phyloP scores from a whole-genome alignment of 78 protist species.

The Chrysochromulina tobinii region DNA sequence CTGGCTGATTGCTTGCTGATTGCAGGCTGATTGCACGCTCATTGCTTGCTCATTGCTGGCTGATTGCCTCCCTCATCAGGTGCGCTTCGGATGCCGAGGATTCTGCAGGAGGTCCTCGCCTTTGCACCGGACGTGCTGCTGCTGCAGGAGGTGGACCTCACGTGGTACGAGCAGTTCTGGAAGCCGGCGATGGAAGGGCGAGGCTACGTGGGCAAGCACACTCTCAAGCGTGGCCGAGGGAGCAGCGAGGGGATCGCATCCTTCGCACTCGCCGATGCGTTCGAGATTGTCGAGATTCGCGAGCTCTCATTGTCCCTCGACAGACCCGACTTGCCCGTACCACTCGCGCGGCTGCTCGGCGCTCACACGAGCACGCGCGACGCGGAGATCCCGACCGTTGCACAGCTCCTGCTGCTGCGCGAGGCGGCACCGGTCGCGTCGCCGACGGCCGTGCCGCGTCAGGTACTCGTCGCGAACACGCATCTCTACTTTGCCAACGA shows the following conservation, averaged over 20 bases:
- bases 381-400: background rate
- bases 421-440: background rate
- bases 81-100: background rate
- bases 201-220: background rate
- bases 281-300: background rate
- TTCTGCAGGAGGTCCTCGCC: background rate
- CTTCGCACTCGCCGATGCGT: background rate
- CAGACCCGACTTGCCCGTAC: too few relatives aligned
- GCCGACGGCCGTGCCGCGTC: too few relatives aligned
- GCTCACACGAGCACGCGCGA: background rate
- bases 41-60: too few relatives aligned
- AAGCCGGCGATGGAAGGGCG: background rate
- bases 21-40: too few relatives aligned
- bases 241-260: background rate
- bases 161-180: background rate
- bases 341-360: too few relatives aligned
- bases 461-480: background rate
- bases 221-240: background rate
- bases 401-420: background rate
- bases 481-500: conserved; percentile 1
- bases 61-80: too few relatives aligned
- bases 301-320: too few relatives aligned
- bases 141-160: too few relatives aligned
- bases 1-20: too few relatives aligned
- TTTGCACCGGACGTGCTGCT: too few relatives aligned